Evolutionary conservation across 2,329 filamentous ascomycete genomes (phyloP).

Genomic region (Colletotrichum zoysiae): DNA sequence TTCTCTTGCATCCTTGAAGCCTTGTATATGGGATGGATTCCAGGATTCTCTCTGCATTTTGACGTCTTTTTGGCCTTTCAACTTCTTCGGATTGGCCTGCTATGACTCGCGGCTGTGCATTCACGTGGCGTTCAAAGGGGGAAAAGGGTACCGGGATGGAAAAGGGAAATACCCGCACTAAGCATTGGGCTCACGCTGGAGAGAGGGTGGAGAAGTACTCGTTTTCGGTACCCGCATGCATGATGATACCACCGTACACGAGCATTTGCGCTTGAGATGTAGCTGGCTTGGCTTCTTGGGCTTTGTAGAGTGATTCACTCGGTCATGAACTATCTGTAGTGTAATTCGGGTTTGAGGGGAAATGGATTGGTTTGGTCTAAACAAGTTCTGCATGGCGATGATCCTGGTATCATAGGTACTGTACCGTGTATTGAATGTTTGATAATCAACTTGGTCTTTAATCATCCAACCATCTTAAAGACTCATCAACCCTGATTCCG

Average conservation of each 20-base stretch:
- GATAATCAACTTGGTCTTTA: neutral
- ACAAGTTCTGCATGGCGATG: neutral
- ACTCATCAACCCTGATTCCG: too few species aligned
- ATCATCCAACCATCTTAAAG: neutral
- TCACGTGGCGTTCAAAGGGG: slow-evolving; percentile 28
- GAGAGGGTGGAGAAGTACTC: slow-evolving; percentile 4
- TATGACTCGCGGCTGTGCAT: slow-evolving; percentile 28
- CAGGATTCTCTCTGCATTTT: slow-evolving; percentile 22
- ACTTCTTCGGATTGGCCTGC: slow-evolving; percentile 15
- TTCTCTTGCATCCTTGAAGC: slow-evolving; percentile 7
- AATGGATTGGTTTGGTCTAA: neutral
- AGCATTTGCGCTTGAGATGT: slow-evolving; percentile 28
- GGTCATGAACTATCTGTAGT: slow-evolving; percentile 10
- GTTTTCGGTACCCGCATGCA: slow-evolving; percentile 6
- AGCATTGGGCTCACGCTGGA: slow-evolving; percentile 17
- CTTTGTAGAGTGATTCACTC: slow-evolving; percentile 18
- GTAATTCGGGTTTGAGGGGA: neutral
- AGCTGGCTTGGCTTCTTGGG: slow-evolving; percentile 13
- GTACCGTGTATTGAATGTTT: neutral
- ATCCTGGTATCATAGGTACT: too few species aligned
- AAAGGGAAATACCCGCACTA: slow-evolving; percentile 33
- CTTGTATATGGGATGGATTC: slow-evolving; percentile 24
- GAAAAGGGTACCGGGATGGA: slow-evolving; percentile 11
- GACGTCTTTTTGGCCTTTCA: slow-evolving; percentile 26
- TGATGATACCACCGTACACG: slow-evolving; percentile 22